A percentile compares a stretch with the other conserved stretches of the same genome.
phyloP scores from a whole-genome alignment of 208 protist genomes.

The Leishmania tarentolae region DNA sequence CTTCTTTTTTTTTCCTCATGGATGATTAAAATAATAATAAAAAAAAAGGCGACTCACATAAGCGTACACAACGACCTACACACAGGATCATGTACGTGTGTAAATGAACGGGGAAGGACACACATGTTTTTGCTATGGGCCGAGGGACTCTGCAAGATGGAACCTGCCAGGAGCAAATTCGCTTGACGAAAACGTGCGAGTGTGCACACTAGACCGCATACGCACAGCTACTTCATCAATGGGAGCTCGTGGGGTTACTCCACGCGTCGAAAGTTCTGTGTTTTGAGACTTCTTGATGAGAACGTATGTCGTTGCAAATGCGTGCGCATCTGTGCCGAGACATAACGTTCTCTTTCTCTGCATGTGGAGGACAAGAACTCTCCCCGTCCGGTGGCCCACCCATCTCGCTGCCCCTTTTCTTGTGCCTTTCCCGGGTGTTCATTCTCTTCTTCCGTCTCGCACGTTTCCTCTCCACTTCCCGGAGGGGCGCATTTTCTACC shows the following conservation, averaged over 20 bases:
- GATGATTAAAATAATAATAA: not conserved
- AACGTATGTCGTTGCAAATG: not conserved
- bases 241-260: not conserved
- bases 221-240: slow-evolving; percentile 10
- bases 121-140: not conserved
- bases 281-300: not conserved
- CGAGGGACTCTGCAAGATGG: not conserved
- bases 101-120: not conserved
- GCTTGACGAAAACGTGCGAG: not conserved
- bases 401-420: not conserved
- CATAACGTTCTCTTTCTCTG: not conserved
- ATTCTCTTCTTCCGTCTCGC: not conserved
- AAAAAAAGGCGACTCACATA: slow-evolving; percentile 4
- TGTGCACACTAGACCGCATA: not conserved
- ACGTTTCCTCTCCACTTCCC: slow-evolving; percentile 10
- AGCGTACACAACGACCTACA: not conserved
- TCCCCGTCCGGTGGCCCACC: not conserved
- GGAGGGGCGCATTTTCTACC: slow-evolving; percentile 4
- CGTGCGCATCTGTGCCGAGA: not conserved
- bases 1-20: slow-evolving; percentile 13
- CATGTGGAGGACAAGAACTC: not conserved
- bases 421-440: not conserved
- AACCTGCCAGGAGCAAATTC: not conserved
- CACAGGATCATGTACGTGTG: not conserved
- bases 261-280: not conserved